Conservation (phyloP, 73 alveolate genomes). For the Stentor coeruleus region DNA sequence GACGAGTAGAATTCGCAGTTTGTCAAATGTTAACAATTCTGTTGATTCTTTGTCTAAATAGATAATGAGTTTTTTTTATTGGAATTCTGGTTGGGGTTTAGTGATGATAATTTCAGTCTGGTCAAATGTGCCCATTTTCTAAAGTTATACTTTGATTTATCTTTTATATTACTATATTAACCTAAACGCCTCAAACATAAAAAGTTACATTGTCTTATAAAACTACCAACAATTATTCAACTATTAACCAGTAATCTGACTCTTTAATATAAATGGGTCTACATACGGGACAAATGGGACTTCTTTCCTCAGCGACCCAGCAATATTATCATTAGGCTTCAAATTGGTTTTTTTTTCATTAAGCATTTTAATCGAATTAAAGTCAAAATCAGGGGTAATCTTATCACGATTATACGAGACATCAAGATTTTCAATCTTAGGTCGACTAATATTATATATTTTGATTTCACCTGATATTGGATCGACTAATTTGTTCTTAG, state of each 20-base stretch:
- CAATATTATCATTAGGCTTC: neutral
- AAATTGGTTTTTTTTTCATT: neutral
- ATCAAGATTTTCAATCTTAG: neutral
- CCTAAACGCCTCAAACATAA: too few relatives aligned
- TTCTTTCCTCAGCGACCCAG: slow-evolving; percentile 6
- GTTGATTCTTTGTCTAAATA: neutral
- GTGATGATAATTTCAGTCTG: too few relatives aligned
- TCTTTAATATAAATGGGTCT: neutral
- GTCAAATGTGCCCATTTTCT: too few relatives aligned
- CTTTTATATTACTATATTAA: too few relatives aligned
- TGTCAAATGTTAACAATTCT: neutral
- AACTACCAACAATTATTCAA: neutral
- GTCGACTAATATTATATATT: neutral
- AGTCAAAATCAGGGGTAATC: neutral
- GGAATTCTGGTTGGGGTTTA: too few relatives aligned
- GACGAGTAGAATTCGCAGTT: neutral
- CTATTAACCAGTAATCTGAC: neutral
- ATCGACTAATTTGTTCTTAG: neutral
- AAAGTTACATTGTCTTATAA: neutral
- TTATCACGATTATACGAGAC: neutral
- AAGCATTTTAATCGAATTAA: neutral
- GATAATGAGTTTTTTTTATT: neutral
- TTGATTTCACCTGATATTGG: slow-evolving; percentile 14
- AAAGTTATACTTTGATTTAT: too few relatives aligned
- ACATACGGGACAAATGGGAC: slow-evolving; percentile 7